phyloP scores from a whole-genome alignment of 192 early-diverging fungal species.

The Mortierella antarctica region DNA sequence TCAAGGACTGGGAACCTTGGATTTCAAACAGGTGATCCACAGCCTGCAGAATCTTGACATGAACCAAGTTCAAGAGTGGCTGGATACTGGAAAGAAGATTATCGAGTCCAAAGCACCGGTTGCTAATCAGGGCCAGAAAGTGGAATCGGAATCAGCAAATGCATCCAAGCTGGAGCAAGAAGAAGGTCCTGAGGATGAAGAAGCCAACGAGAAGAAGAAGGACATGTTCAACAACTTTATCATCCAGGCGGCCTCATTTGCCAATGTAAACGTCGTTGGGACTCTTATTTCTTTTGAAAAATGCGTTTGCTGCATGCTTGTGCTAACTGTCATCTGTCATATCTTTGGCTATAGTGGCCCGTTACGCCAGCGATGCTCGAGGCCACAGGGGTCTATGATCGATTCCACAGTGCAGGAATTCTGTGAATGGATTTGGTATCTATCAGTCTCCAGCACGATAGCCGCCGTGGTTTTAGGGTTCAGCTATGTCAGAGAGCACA shows the following conservation, averaged over 20 bases:
- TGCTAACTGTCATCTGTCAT: neutral
- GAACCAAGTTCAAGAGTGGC: conserved; percentile 24
- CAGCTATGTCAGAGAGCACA: neutral
- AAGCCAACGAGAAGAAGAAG: conserved; percentile 1
- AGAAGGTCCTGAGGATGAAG: neutral
- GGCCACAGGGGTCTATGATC: conserved; percentile 13
- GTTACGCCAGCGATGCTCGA: conserved; percentile 31
- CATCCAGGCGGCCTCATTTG: conserved; percentile 31
- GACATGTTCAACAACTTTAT: conserved; percentile 33
- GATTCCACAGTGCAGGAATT: conserved; percentile 6
- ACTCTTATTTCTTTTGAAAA: neutral
- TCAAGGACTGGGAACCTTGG: neutral
- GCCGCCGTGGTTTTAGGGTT: neutral
- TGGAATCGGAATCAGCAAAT: neutral
- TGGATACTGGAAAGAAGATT: conserved; percentile 10
- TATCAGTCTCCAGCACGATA: neutral
- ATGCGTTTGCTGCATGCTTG: neutral
- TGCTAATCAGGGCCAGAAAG: neutral
- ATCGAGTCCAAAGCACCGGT: neutral
- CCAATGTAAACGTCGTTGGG: conserved; percentile 29
- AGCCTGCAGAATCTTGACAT: conserved; percentile 6
- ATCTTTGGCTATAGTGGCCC: conserved; percentile 24
- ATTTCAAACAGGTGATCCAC: conserved; percentile 8
- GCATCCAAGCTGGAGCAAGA: neutral
- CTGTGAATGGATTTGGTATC: neutral